Conservation (phyloP, 2,329 filamentous ascomycete genomes). For the Apiospora phragmitis region DNA sequence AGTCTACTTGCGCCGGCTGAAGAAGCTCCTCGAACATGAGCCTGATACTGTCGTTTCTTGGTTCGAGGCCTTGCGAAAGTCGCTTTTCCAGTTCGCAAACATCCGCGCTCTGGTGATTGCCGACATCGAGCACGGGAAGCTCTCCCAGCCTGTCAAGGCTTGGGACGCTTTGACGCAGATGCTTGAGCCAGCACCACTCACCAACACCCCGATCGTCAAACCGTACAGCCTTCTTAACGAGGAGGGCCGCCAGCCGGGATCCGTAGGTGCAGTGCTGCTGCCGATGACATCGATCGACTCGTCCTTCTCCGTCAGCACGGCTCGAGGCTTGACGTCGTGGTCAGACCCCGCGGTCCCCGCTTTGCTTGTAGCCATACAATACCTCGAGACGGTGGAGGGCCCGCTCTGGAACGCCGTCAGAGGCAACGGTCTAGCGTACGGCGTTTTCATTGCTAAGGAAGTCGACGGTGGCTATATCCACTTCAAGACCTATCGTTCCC, state of each 20-base stretch:
- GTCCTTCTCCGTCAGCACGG: slow-evolving; percentile 79
- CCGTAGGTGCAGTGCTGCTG: slow-evolving; percentile 73
- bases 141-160: slow-evolving; percentile 72
- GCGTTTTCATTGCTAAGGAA: slow-evolving; percentile 75
- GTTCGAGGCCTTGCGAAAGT: slow-evolving; percentile 74
- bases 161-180: slow-evolving; percentile 68
- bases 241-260: slow-evolving; percentile 74
- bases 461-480: slow-evolving; percentile 78
- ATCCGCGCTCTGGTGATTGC: slow-evolving; percentile 83
- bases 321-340: slow-evolving; percentile 73
- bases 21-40: slow-evolving; percentile 75
- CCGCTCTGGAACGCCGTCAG: slow-evolving; percentile 93
- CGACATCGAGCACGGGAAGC: slow-evolving; percentile 64
- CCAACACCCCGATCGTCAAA: slow-evolving; percentile 70
- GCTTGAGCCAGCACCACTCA: slow-evolving; percentile 43
- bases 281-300: slow-evolving; percentile 93
- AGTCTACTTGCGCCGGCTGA: slow-evolving; percentile 82
- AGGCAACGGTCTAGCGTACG: slow-evolving; percentile 91
- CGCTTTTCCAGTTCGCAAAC: slow-evolving; percentile 82
- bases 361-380: slow-evolving; percentile 83
- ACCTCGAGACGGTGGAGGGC: slow-evolving; percentile 90
- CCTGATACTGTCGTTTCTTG: slow-evolving; percentile 73
- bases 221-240: slow-evolving; percentile 71
- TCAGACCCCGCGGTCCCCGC: slow-evolving; percentile 77
- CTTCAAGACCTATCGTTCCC: slow-evolving; percentile 87